phyloP scores from a whole-genome alignment of 805 yeast genomes.

The Wickerhamiella cacticola region DNA sequence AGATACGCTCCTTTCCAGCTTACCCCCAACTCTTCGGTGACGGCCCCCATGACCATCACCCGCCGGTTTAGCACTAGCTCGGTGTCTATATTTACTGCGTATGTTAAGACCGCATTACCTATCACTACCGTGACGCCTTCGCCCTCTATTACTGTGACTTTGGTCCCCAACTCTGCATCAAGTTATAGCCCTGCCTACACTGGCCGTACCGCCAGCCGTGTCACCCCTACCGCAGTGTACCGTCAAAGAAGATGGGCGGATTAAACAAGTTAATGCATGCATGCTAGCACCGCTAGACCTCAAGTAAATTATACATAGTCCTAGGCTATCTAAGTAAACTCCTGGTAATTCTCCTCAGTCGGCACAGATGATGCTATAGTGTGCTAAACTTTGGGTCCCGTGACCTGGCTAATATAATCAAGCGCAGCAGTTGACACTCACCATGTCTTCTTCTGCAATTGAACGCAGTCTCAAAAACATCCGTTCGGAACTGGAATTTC shows the following conservation, averaged over 20 bases:
- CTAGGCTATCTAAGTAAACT: no score
- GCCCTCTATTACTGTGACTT: slow-evolving; percentile 60
- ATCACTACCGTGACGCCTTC: slow-evolving; percentile 71
- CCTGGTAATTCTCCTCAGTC: no score
- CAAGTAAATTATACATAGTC: not conserved
- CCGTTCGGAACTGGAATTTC: slow-evolving; percentile 68
- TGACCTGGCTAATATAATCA: not conserved
- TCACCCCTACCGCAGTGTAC: slow-evolving; percentile 15
- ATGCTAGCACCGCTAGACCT: not conserved
- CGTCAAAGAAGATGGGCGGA: slow-evolving; percentile 17
- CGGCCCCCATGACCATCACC: slow-evolving; percentile 46
- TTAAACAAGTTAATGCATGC: slow-evolving; percentile 1
- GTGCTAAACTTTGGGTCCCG: no score
- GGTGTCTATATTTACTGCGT: slow-evolving; percentile 46
- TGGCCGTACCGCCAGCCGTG: slow-evolving; percentile 45
- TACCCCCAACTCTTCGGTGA: slow-evolving; percentile 66
- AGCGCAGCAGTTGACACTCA: not conserved
- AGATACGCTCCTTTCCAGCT: slow-evolving; percentile 88
- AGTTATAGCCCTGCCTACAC: slow-evolving; percentile 52
- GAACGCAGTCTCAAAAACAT: slow-evolving; percentile 26
- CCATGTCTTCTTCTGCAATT: slow-evolving; percentile 2
- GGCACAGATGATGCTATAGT: no score
- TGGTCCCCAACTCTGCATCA: slow-evolving; percentile 56
- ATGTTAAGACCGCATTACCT: slow-evolving; percentile 34
- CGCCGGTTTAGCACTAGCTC: slow-evolving; percentile 57